Percentiles rank a stretch among this genome's conserved stretches.
Conservation (phyloP, 768 basidiomycete genomes). For the Pleurotus djamor region DNA sequence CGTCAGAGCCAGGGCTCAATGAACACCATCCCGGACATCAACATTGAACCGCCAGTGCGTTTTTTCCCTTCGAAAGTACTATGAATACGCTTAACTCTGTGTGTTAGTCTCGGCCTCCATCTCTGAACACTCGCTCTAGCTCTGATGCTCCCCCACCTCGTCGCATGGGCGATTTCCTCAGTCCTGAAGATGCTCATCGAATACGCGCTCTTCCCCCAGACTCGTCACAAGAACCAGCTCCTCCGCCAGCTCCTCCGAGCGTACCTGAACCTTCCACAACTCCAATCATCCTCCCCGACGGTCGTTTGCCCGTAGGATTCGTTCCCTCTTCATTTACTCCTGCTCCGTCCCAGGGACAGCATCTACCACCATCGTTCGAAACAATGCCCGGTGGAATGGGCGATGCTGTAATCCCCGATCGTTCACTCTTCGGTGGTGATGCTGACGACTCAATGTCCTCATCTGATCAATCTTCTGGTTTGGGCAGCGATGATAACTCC, state of each 20-base stretch:
- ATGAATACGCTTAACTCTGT: slow-evolving; percentile 5
- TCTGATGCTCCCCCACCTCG: not conserved
- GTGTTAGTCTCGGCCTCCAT: slow-evolving; percentile 19
- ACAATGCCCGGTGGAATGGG: slow-evolving; percentile 5
- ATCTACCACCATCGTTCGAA: not conserved
- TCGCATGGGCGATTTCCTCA: slow-evolving; percentile 6
- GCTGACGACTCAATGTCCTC: not conserved
- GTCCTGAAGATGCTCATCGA: slow-evolving; percentile 10
- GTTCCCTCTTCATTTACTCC: slow-evolving; percentile 8
- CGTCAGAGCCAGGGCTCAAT: slow-evolving; percentile 15
- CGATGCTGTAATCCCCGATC: slow-evolving; percentile 8
- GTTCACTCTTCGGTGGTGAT: slow-evolving; percentile 4
- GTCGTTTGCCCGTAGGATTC: slow-evolving; percentile 6
- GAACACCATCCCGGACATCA: slow-evolving; percentile 28
- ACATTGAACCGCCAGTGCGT: slow-evolving; percentile 35
- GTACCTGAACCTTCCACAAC: not conserved
- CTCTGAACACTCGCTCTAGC: slow-evolving; percentile 16
- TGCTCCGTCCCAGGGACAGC: not conserved
- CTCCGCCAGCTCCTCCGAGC: slow-evolving; percentile 8
- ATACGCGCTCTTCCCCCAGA: slow-evolving; percentile 6
- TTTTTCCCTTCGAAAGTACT: not conserved
- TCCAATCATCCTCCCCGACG: slow-evolving; percentile 10
- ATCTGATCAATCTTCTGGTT: not conserved
- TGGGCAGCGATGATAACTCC: slow-evolving; percentile 3
- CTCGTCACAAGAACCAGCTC: slow-evolving; percentile 1